Percentiles rank a stretch among this genome's conserved stretches.
These are phyloP conservation scores for Endothia cerciana DNA, from an alignment of 2,329 filamentous ascomycete species.

Conservation along the genomic window DNA sequence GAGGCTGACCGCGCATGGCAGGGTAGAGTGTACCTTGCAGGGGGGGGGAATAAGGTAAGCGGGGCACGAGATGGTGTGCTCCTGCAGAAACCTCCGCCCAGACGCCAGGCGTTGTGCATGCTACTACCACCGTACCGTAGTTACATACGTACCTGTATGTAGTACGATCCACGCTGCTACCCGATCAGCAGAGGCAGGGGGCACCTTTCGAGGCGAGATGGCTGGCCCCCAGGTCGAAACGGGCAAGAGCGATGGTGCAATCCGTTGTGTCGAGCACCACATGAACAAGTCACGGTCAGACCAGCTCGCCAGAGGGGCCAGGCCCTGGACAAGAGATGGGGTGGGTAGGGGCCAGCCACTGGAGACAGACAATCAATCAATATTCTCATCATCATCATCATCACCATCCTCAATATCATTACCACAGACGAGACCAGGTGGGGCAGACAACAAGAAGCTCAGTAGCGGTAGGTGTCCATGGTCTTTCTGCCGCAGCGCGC, in stretches of 20 bases:
- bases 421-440: too few species aligned
- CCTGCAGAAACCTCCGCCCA: not conserved
- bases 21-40: constrained; percentile 12
- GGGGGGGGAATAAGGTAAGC: constrained; percentile 13
- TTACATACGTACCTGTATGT: too few species aligned
- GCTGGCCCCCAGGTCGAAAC: constrained; percentile 4
- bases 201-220: not conserved
- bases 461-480: too few species aligned
- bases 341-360: too few species aligned
- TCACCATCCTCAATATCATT: too few species aligned
- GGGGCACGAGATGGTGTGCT: constrained; percentile 16
- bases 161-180: not conserved
- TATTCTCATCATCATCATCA: too few species aligned
- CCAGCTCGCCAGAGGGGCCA: too few species aligned
- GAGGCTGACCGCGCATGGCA: constrained; percentile 2
- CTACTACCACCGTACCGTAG: too few species aligned
- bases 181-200: not conserved
- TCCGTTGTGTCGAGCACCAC: constrained; percentile 5
- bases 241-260: constrained; percentile 20
- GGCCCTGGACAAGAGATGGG: too few species aligned
- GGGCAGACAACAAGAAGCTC: too few species aligned
- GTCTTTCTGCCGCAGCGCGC: not conserved
- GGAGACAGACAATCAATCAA: too few species aligned
- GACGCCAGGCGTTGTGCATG: not conserved
- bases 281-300: too few species aligned